A percentile compares a stretch with the other conserved stretches of the same genome.
Conservation (phyloP, 1,284 basidiomycete species). For the Trametes hirsuta region DNA sequence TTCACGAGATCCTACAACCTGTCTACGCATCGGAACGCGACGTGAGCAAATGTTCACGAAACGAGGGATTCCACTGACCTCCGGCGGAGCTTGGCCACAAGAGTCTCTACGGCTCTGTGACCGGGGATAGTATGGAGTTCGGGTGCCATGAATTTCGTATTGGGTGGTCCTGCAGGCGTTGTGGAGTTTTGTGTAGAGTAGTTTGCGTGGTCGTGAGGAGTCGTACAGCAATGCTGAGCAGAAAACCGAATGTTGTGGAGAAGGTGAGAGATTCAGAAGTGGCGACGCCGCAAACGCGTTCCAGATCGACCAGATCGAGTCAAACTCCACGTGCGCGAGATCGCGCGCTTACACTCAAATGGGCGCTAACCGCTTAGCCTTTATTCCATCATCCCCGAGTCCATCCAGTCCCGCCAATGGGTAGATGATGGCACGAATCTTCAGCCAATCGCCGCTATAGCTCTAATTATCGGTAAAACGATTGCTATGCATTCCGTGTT, state of each 20-base stretch:
- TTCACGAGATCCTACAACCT: constrained; percentile 86
- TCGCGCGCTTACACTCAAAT: neutral
- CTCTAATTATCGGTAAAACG: too few relatives aligned
- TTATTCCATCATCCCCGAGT: too few relatives aligned
- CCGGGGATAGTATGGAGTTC: constrained; percentile 27
- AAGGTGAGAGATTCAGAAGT: neutral
- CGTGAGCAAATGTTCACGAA: neutral
- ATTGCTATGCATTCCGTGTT: too few relatives aligned
- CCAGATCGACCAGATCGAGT: constrained; percentile 14
- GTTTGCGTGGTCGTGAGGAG: neutral
- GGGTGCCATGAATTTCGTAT: constrained; percentile 22
- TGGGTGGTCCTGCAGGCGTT: too few relatives aligned
- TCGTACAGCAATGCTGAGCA: neutral
- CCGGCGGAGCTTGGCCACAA: constrained; percentile 34
- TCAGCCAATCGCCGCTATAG: too few relatives aligned
- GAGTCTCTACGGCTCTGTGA: constrained; percentile 33
- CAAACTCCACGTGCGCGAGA: constrained; percentile 11
- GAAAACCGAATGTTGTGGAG: neutral
- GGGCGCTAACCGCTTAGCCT: neutral
- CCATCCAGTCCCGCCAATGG: too few relatives aligned
- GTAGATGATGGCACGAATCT: too few relatives aligned
- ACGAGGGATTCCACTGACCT: constrained; percentile 23
- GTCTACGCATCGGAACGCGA: constrained; percentile 48
- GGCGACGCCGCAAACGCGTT: constrained; percentile 6
- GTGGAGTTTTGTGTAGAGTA: neutral